Evolutionary conservation across 2,329 filamentous ascomycete genomes (phyloP).

Genomic region (Sporothrix inflata): DNA sequence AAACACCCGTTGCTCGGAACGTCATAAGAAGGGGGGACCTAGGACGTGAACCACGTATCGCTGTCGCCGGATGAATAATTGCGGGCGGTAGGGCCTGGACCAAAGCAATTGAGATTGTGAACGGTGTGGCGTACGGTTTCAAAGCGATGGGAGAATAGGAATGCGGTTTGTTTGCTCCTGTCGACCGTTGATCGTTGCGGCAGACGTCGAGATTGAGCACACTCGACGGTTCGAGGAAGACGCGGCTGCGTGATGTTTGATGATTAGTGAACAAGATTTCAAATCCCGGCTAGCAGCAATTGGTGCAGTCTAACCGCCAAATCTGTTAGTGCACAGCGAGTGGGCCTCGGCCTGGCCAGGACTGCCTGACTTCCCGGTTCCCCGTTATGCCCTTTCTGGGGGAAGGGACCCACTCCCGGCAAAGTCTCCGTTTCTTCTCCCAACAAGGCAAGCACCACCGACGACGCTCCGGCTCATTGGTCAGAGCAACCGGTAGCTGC

Average conservation of each 20-base stretch:
- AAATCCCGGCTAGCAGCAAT: background rate
- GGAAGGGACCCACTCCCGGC: background rate
- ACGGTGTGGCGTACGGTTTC: background rate
- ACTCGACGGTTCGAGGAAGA: background rate
- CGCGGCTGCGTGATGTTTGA: background rate
- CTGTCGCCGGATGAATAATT: conserved; percentile 4
- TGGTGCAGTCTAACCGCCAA: background rate
- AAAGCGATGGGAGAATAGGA: background rate
- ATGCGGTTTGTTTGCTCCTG: no score
- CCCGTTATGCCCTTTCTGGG: background rate
- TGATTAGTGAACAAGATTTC: conserved; percentile 27
- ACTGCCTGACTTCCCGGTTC: background rate
- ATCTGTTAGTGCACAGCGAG: background rate
- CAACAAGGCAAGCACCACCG: background rate
- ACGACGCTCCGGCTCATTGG: background rate
- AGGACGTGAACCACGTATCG: background rate
- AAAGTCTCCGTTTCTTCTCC: background rate
- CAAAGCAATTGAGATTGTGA: background rate
- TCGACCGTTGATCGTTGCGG: background rate
- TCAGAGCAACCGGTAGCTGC: background rate
- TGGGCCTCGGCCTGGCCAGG: background rate
- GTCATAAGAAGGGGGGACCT: background rate
- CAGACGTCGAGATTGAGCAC: background rate
- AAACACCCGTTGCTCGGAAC: background rate
- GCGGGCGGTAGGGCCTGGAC: background rate